Evolutionary conservation across 192 early-diverging fungal species (phyloP).

Genomic region (Tieghemiomyces parasiticus): DNA sequence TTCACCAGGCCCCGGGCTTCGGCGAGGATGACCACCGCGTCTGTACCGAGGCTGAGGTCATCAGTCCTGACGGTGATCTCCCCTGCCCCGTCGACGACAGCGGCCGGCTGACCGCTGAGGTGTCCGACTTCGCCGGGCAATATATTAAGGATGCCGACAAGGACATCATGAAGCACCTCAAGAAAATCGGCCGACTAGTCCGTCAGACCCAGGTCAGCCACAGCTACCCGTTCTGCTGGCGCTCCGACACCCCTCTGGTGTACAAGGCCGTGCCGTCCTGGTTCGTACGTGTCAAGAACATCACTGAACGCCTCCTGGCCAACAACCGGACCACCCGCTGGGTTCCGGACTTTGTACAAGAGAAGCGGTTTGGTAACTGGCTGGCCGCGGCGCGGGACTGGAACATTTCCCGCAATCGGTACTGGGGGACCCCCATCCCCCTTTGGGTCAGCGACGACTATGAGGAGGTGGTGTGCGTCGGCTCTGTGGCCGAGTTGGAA

Average conservation of each 20-base stretch:
- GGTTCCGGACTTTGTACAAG: slow-evolving; percentile 94
- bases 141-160: slow-evolving; percentile 98
- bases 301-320: slow-evolving; percentile 67
- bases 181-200: slow-evolving; percentile 66
- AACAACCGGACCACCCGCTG: slow-evolving; percentile 84
- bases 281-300: slow-evolving; percentile 85
- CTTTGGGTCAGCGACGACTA: slow-evolving; percentile 93
- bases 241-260: slow-evolving; percentile 93
- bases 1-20: slow-evolving; percentile 93
- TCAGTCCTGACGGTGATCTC: slow-evolving; percentile 66
- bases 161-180: slow-evolving; percentile 82
- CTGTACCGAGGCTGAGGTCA: slow-evolving; percentile 61
- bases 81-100: slow-evolving; percentile 84
- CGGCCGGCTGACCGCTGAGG: slow-evolving; percentile 62
- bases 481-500: slow-evolving; percentile 80
- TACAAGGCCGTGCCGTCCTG: slow-evolving; percentile 94
- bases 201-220: slow-evolving; percentile 83
- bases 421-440: slow-evolving; percentile 99
- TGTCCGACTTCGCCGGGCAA: slow-evolving; percentile 63
- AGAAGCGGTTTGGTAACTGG: slow-evolving; percentile 98
- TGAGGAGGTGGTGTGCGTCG: slow-evolving; percentile 74
- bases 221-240: slow-evolving; percentile 96
- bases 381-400: slow-evolving; percentile 90
- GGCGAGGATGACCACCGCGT: slow-evolving; percentile 99
- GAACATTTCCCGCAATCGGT: slow-evolving; percentile 94